A percentile compares a stretch with the other conserved stretches of the same genome.
Conservation (phyloP, 106 monocot species). For the Gastrodia elata region DNA sequence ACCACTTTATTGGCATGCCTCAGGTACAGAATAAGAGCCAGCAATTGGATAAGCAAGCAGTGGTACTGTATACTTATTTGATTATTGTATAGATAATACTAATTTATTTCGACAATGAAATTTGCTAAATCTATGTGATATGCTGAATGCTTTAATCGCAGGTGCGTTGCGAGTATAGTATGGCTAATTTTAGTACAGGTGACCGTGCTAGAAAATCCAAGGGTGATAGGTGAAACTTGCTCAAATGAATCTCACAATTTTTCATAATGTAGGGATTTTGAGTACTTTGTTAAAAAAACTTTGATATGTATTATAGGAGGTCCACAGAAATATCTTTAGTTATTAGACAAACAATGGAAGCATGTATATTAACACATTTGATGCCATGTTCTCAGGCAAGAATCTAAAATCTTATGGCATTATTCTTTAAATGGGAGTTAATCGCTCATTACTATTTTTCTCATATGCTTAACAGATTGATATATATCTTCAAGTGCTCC, state of each 20-base stretch:
- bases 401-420: neutral
- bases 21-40: conserved; percentile 85
- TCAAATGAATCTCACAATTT: neutral
- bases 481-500: conserved; percentile 1
- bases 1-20: neutral
- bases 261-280: neutral
- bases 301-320: neutral
- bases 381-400: conserved; percentile 15
- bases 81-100: neutral
- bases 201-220: conserved; percentile 80
- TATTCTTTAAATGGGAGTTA: neutral
- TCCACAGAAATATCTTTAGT: conserved; percentile 18
- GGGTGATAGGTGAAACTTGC: conserved; percentile 69
- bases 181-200: conserved; percentile 97
- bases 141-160: conserved; percentile 17
- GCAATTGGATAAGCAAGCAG: conserved; percentile 54
- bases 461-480: conserved; percentile 2
- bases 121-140: neutral
- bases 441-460: neutral
- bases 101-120: neutral
- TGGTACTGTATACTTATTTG: conserved; percentile 29
- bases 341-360: conserved; percentile 12
- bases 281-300: neutral
- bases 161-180: conserved; percentile 94
- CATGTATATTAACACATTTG: conserved; percentile 12